phyloP scores from a whole-genome alignment of 257 asterid genomes.

The Jaltomata sinuosa region DNA sequence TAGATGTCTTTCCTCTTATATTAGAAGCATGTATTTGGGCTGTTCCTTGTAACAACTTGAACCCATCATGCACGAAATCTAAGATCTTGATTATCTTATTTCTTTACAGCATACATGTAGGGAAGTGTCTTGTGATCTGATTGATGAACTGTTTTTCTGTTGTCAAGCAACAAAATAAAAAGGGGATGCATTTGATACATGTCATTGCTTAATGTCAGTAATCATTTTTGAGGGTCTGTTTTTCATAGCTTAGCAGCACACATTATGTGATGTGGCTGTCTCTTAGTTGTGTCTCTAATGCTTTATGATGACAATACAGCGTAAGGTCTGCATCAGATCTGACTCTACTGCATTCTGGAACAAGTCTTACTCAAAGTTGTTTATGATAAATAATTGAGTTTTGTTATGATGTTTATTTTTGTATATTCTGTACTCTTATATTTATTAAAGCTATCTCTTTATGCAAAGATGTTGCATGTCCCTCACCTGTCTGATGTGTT shows the following conservation, averaged over 20 bases:
- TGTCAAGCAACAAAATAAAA: neutral
- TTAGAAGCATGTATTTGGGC: neutral
- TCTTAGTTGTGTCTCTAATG: neutral
- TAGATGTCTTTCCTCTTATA: neutral
- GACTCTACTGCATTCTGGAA: neutral
- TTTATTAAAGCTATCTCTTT: neutral
- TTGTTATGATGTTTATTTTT: neutral
- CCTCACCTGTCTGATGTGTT: constrained; percentile 6
- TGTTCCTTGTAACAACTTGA: neutral
- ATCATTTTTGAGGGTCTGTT: neutral
- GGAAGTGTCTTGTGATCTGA: neutral
- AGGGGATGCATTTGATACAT: neutral
- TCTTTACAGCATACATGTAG: neutral
- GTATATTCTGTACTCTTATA: neutral
- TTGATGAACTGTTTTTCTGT: neutral
- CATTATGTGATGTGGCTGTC: neutral
- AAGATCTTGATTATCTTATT: neutral
- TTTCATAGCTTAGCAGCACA: neutral
- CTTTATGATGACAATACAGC: neutral
- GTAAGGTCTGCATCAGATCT: neutral
- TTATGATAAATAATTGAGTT: neutral
- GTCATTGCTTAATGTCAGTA: neutral
- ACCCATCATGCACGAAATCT: neutral
- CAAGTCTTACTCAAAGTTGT: neutral
- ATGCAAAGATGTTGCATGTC: neutral